Evolutionary conservation across 1,139 yeast species (phyloP).

Genomic region (Lodderomyces pseudojiufengensis): DNA sequence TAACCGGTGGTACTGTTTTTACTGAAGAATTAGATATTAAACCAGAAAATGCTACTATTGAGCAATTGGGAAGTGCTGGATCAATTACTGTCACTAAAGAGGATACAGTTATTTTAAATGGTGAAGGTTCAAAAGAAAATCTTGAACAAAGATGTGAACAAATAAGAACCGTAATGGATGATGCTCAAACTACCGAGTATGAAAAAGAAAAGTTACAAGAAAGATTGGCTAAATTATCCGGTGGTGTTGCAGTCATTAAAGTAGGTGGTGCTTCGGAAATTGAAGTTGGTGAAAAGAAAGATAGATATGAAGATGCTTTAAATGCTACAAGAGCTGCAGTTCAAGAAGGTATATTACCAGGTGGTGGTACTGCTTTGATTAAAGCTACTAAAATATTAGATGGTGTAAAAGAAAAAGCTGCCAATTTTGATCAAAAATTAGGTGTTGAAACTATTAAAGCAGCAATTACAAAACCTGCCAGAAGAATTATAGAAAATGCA

Average conservation of each 20-base stretch:
- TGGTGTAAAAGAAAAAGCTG: slow-evolving; percentile 61
- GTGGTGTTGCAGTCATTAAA: slow-evolving; percentile 98
- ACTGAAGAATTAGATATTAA: slow-evolving; percentile 97
- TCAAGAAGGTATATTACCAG: slow-evolving; percentile 98
- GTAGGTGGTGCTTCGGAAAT: slow-evolving; percentile 99
- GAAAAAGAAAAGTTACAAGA: slow-evolving; percentile 98
- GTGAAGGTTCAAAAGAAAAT: slow-evolving; percentile 89
- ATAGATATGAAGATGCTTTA: slow-evolving; percentile 97
- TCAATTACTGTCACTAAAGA: slow-evolving; percentile 94
- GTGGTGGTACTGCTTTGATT: slow-evolving; percentile 98
- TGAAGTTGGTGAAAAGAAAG: slow-evolving; percentile 99
- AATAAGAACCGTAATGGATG: slow-evolving; percentile 78
- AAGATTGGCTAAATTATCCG: slow-evolving; percentile 96
- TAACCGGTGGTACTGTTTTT: slow-evolving; percentile 97
- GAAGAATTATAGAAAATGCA: slow-evolving; percentile 95
- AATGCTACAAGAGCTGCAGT: slow-evolving; percentile 99
- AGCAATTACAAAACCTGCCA: slow-evolving; percentile 97
- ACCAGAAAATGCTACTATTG: slow-evolving; percentile 94
- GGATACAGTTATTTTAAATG: slow-evolving; percentile 93
- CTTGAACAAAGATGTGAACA: slow-evolving; percentile 93
- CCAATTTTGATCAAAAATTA: slow-evolving; percentile 94
- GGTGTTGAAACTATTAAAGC: slow-evolving; percentile 95
- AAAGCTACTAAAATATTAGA: slow-evolving; percentile 88
- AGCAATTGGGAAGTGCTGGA: slow-evolving; percentile 89
- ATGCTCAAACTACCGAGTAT: slow-evolving; percentile 79